Evolutionary conservation across 768 basidiomycete species (phyloP).

Genomic region (Lentinus brumalis): DNA sequence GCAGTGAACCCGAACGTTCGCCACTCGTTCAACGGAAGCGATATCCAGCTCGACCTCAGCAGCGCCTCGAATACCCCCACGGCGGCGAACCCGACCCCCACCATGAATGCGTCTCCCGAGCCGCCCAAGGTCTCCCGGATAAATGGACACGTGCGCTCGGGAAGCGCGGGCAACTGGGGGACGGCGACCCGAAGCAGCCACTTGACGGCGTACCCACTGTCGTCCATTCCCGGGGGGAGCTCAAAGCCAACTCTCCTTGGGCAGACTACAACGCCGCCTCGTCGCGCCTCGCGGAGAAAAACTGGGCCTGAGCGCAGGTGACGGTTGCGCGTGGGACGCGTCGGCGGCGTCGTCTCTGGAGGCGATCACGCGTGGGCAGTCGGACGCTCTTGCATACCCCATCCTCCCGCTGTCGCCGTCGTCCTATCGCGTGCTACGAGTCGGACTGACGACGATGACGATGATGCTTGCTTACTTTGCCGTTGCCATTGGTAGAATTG

Average conservation of each 20-base stretch:
- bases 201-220: constrained; percentile 47
- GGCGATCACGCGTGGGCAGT: background rate
- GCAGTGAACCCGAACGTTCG: constrained; percentile 52
- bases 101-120: constrained; percentile 39
- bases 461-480: background rate
- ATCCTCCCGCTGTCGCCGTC: background rate
- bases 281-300: constrained; percentile 30
- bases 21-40: constrained; percentile 78
- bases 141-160: constrained; percentile 73
- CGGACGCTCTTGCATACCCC: background rate
- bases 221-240: constrained; percentile 59
- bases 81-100: constrained; percentile 23
- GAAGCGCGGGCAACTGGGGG: constrained; percentile 82
- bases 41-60: constrained; percentile 59
- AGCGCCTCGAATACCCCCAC: constrained; percentile 57
- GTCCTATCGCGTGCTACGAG: background rate
- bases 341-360: background rate
- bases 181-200: constrained; percentile 55
- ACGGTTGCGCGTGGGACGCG: background rate
- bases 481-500: background rate
- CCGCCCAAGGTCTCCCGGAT: constrained; percentile 44
- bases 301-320: constrained; percentile 24
- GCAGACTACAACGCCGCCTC: constrained; percentile 27
- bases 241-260: constrained; percentile 62
- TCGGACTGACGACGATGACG: background rate